Evolutionary conservation across 176 grass and related monocot species (phyloP), one percentile per base, ranked within the genome.

Genomic region (Elymus sibiricus): DNA sequence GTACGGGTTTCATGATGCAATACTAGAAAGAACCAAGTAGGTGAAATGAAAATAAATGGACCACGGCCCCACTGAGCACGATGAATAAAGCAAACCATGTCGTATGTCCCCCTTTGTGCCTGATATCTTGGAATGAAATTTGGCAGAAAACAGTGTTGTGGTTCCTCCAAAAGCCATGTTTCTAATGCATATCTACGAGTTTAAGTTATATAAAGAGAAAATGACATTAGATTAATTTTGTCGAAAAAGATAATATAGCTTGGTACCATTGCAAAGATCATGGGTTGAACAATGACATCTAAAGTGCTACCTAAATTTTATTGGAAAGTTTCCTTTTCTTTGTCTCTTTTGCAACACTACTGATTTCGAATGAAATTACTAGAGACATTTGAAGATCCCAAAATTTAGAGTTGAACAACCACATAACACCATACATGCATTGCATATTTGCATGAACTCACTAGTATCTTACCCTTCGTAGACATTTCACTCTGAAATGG

Each of bases 21-120:
- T 67, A 35, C 35, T 81, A 24, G 59, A 44, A 46, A 27, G 43
- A 73, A 24, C 16, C 66, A 61, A 81, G 83, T 85, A 83, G 83
- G 83, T 89, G 88, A 70, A 77, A 77, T 81, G 26, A 47, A 70
- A 83, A 71, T 62, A 70, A 61, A 85, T 80, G 83, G 83, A 85
- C 83, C 82, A 89, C 70, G 17, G 17, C 17, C 9, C 66, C 17
- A 38, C 17, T 5, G 40, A 2, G 26, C 16, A 35, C 2, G 38
- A 13, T 17, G 25, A 51, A 51, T 51, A 17, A 51, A 16, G 47
- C 15, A 49, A 74, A 25, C 58, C 25, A 9, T 74, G 68, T n/a
- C 14, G 22, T 46, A 12, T 75, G 59, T 9, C 34, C 42, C 47
- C 39, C 64, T 31, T 17, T 73, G 68, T 26, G 59, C 26, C 67